phyloP scores from a whole-genome alignment of 1,284 basidiomycete genomes.

The Agaricales sp. region DNA sequence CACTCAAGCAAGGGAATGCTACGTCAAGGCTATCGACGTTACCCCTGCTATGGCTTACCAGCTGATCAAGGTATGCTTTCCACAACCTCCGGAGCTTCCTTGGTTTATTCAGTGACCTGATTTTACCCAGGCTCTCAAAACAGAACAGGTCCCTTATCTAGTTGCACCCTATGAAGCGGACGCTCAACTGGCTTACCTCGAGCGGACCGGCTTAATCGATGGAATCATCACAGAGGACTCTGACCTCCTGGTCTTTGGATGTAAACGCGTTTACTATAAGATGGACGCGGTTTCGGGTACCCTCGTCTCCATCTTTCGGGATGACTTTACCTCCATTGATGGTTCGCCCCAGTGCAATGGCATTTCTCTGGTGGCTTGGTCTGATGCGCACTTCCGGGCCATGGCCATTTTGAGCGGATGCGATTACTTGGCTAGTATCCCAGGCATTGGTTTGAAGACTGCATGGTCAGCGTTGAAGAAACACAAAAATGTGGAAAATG shows the following conservation, averaged over 20 bases:
- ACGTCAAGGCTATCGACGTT: slow-evolving; percentile 89
- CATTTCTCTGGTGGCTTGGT: slow-evolving; percentile 83
- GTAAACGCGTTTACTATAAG: slow-evolving; percentile 80
- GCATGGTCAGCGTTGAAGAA: slow-evolving; percentile 77
- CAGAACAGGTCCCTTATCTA: slow-evolving; percentile 74
- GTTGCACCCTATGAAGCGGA: slow-evolving; percentile 99
- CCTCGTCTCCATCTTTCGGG: slow-evolving; percentile 73
- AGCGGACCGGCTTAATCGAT: slow-evolving; percentile 75
- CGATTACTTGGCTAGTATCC: slow-evolving; percentile 92
- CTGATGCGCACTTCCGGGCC: slow-evolving; percentile 79
- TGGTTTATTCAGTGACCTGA: not conserved
- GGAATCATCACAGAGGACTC: slow-evolving; percentile 98
- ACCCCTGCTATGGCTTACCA: slow-evolving; percentile 97
- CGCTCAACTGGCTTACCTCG: slow-evolving; percentile 91
- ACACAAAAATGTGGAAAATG: slow-evolving; percentile 83
- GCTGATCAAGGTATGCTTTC: slow-evolving; percentile 74
- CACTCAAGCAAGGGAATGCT: slow-evolving; percentile 78
- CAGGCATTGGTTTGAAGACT: slow-evolving; percentile 93
- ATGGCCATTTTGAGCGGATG: slow-evolving; percentile 98
- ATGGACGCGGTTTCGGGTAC: slow-evolving; percentile 67
- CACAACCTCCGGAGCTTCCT: not conserved
- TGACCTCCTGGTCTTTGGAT: slow-evolving; percentile 95
- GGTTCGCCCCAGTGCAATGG: slow-evolving; percentile 31
- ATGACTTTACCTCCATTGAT: slow-evolving; percentile 63
- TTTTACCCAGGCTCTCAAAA: slow-evolving; percentile 59